Conservation (phyloP, 1,284 basidiomycete genomes). For the Pseudozyma pruni region DNA sequence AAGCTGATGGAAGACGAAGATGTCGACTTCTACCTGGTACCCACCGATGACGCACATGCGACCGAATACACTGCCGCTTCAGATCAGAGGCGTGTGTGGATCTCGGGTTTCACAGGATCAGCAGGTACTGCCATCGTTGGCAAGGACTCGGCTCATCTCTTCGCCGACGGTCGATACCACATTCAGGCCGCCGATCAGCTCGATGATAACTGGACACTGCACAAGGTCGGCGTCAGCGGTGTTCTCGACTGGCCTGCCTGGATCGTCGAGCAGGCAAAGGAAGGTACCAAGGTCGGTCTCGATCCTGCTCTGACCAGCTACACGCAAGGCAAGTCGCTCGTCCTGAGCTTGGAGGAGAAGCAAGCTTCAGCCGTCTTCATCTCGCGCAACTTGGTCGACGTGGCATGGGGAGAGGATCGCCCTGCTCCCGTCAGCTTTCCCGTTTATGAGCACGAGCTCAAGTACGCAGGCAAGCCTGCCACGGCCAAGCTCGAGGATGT, state of each 20-base stretch:
- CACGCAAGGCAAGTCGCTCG: constrained; percentile 71
- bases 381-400: constrained; percentile 82
- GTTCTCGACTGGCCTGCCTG: constrained; percentile 70
- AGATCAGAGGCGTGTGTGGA: constrained; percentile 84
- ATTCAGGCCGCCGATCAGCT: constrained; percentile 81
- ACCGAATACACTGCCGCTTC: constrained; percentile 85
- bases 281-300: constrained; percentile 77
- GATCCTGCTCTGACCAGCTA: constrained; percentile 88
- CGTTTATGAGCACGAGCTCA: constrained; percentile 79
- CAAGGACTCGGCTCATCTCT: constrained; percentile 71
- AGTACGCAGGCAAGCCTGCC: constrained; percentile 76
- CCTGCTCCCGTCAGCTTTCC: constrained; percentile 77
- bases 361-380: constrained; percentile 72
- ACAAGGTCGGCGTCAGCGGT: constrained; percentile 74
- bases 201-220: constrained; percentile 80
- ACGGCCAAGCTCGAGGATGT: constrained; percentile 62
- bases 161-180: constrained; percentile 91
- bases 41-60: constrained; percentile 86
- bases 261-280: constrained; percentile 68
- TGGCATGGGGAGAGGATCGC: constrained; percentile 78
- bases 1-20: constrained; percentile 48
- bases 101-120: constrained; percentile 87
- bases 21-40: constrained; percentile 72
- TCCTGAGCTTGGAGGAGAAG: constrained; percentile 14
- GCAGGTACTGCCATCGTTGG: constrained; percentile 84